phyloP scores from a whole-genome alignment of 2,329 filamentous ascomycete genomes.

The Cryphonectria japonica region DNA sequence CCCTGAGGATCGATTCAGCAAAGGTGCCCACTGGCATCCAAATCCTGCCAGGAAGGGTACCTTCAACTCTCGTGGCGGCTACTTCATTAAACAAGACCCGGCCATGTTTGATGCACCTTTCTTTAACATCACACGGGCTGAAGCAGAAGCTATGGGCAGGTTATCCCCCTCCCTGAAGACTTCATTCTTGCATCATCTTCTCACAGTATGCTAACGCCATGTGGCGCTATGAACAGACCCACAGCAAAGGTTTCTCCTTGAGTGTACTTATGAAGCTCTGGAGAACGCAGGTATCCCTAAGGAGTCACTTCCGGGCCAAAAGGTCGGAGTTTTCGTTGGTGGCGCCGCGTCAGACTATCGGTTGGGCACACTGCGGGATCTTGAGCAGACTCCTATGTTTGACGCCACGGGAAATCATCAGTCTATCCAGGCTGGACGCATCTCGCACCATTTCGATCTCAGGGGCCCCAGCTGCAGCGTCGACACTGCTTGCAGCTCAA shows the following conservation, averaged over 20 bases:
- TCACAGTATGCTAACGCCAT: background rate
- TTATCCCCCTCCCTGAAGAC: background rate
- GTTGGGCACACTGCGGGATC: conserved; percentile 28
- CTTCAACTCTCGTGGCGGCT: conserved; percentile 39
- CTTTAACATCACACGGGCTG: conserved; percentile 42
- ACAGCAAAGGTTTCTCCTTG: conserved; percentile 39
- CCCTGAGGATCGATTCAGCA: conserved; percentile 40
- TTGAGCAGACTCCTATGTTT: conserved; percentile 30
- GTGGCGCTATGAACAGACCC: conserved; percentile 32
- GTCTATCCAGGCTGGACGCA: conserved; percentile 33
- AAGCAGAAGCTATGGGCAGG: conserved; percentile 42
- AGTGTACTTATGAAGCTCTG: conserved; percentile 41
- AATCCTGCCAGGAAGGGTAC: conserved; percentile 40
- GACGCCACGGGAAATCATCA: conserved; percentile 29
- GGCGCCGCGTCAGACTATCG: conserved; percentile 33
- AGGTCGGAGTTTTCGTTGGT: conserved; percentile 40
- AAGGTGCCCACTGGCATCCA: conserved; percentile 40
- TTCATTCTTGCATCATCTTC: background rate
- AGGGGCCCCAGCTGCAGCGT: conserved; percentile 37
- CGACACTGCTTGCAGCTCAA: conserved; percentile 38
- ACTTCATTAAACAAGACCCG: conserved; percentile 39
- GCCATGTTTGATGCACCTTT: conserved; percentile 40
- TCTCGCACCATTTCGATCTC: conserved; percentile 38
- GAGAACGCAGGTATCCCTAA: conserved; percentile 40
- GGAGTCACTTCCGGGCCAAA: conserved; percentile 36